Percentiles rank a stretch among this genome's conserved stretches.
Evolutionary conservation across 2,329 filamentous ascomycete genomes (phyloP).

Genomic region (Hypoxylon sp.): DNA sequence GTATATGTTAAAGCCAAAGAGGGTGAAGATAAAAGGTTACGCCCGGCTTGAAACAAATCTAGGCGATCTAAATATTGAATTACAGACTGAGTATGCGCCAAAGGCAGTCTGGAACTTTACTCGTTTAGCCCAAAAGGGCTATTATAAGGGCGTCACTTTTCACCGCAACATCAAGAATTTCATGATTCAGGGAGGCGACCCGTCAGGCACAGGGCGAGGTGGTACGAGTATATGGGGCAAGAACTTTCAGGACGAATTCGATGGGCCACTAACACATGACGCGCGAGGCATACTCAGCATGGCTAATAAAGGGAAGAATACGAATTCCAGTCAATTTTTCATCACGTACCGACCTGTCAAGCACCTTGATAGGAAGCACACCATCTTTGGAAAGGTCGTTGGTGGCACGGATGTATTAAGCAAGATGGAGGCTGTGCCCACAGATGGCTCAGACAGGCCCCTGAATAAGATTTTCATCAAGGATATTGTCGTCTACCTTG

Average conservation of each 20-base stretch:
- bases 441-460: slow-evolving; percentile 82
- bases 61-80: slow-evolving; percentile 88
- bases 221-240: slow-evolving; percentile 94
- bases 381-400: slow-evolving; percentile 91
- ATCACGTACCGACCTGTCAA: slow-evolving; percentile 87
- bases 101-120: slow-evolving; percentile 98
- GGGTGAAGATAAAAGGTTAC: slow-evolving; percentile 92
- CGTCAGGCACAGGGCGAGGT: slow-evolving; percentile 91
- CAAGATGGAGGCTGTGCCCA: slow-evolving; percentile 82
- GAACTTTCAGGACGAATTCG: slow-evolving; percentile 93
- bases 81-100: slow-evolving; percentile 91
- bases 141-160: slow-evolving; percentile 87
- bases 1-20: slow-evolving; percentile 92
- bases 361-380: slow-evolving; percentile 95
- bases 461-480: slow-evolving; percentile 84
- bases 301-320: slow-evolving; percentile 99
- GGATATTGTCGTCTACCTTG: slow-evolving; percentile 87
- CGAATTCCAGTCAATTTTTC: slow-evolving; percentile 96
- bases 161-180: slow-evolving; percentile 96
- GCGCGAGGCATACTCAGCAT: slow-evolving; percentile 86
- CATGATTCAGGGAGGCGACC: slow-evolving; percentile 98
- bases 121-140: slow-evolving; percentile 87
- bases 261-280: slow-evolving; percentile 89
- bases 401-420: slow-evolving; percentile 80
- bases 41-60: slow-evolving; percentile 89